These are phyloP conservation scores for Suhomyces sp. DNA, from an alignment of 805 yeast species.

Conservation along the genomic window DNA sequence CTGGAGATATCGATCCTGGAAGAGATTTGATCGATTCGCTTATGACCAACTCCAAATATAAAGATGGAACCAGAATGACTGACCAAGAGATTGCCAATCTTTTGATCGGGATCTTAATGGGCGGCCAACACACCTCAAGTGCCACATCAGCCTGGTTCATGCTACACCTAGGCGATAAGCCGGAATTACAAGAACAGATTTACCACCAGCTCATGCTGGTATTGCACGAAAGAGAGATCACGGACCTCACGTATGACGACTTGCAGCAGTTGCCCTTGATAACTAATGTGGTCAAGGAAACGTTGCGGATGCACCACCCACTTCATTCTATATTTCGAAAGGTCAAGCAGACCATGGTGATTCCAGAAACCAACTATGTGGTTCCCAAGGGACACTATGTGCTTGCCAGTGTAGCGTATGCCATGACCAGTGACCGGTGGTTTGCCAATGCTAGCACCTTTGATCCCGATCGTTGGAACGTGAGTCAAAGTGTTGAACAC, in stretches of 20 bases:
- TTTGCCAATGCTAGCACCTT: slow-evolving; percentile 73
- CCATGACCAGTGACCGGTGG: slow-evolving; percentile 71
- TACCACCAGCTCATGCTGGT: slow-evolving; percentile 70
- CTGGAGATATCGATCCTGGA: slow-evolving; percentile 68
- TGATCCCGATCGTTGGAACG: slow-evolving; percentile 84
- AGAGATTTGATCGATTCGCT: slow-evolving; percentile 81
- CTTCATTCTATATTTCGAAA: slow-evolving; percentile 92
- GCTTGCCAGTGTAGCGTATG: slow-evolving; percentile 89
- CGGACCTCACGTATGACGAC: slow-evolving; percentile 74
- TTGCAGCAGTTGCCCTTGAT: slow-evolving; percentile 76
- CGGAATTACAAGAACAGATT: slow-evolving; percentile 78
- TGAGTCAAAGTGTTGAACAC: slow-evolving; percentile 10
- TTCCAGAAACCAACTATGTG: slow-evolving; percentile 72
- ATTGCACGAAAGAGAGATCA: slow-evolving; percentile 42
- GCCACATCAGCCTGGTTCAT: slow-evolving; percentile 94
- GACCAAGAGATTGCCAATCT: slow-evolving; percentile 92
- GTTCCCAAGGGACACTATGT: slow-evolving; percentile 89
- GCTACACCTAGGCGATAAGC: slow-evolving; percentile 83
- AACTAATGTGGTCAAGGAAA: slow-evolving; percentile 83
- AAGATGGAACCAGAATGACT: slow-evolving; percentile 90
- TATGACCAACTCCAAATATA: slow-evolving; percentile 77
- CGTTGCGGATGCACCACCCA: slow-evolving; percentile 93
- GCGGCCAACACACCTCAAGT: slow-evolving; percentile 97
- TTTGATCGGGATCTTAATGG: slow-evolving; percentile 94
- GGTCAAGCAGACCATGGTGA: slow-evolving; percentile 72